Evolutionary conservation across 2,329 filamentous ascomycete genomes (phyloP), one percentile per base, ranked within the genome.

Genomic region (Claviceps sp.): DNA sequence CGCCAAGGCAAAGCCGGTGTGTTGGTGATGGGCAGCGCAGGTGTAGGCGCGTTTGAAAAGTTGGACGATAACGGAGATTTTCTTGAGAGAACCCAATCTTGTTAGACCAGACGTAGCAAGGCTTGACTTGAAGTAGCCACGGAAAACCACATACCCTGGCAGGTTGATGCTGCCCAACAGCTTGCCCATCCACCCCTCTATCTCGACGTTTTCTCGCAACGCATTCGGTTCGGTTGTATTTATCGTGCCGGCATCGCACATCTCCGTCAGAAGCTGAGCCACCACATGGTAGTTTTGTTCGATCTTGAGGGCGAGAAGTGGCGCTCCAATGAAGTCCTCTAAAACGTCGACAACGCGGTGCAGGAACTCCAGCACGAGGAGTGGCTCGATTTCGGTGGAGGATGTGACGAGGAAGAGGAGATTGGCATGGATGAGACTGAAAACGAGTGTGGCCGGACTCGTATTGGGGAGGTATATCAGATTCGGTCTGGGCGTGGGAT

Each of bases 211-310:
- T 64, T 98, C 93, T 60, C 88, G 79, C 61, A 98, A 70, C 20
- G 90, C 88, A 72, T 98, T 97, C 9, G 87, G 86, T 66, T 98
- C 93, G 1, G 91, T 96, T 52, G 88, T 95, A 62, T 79, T 86
- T 38, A 96, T 78, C n/a, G 83, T 78, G 16, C 93, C 93, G 42
- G 83, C 88, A 73, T 98, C 93, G 65, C 93, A 96, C 86, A 98
- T 95, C 70, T 98, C 93, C 55, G 83, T 88, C 53, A 97, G 75
- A 26, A 98, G 72, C 70, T 98, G 93, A 17, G 90, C 90, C 37
- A 94, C 86, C 29, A 97, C 84, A 79, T 97, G 88, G 69, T 97
- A 97, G 67, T 82, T 89, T 58, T 75, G 78, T 68, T 96, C 89
- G 57, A 98, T 85, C 72, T 93, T 95, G 63, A 78, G 79, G 20